These are phyloP conservation scores for Verticillium nonalfalfae DNA, from an alignment of 2,329 filamentous ascomycete species.

Conservation along the genomic window DNA sequence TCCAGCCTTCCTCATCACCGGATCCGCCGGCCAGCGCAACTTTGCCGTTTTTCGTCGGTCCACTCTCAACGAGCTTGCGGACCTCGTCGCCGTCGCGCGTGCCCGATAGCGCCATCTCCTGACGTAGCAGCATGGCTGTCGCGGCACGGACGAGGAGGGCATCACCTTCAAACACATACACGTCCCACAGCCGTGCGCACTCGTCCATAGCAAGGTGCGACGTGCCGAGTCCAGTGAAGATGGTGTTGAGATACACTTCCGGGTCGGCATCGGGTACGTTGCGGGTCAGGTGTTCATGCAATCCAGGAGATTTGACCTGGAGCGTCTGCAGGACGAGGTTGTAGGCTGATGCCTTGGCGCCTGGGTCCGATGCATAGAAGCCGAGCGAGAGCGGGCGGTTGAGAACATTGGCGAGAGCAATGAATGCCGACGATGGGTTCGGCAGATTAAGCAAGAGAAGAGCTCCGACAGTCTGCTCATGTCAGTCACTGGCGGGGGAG, in stretches of 20 bases:
- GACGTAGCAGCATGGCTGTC: slow-evolving; percentile 56
- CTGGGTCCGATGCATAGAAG: slow-evolving; percentile 65
- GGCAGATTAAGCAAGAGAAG: slow-evolving; percentile 67
- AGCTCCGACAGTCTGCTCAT: slow-evolving; percentile 59
- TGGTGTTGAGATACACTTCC: slow-evolving; percentile 48
- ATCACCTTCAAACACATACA: slow-evolving; percentile 79
- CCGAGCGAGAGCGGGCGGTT: slow-evolving; percentile 70
- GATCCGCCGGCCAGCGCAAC: slow-evolving; percentile 10
- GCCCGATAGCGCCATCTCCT: slow-evolving; percentile 45
- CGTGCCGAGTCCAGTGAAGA: slow-evolving; percentile 63
- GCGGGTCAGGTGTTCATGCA: slow-evolving; percentile 59
- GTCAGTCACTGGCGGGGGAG: slow-evolving; percentile 11
- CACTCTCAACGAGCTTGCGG: slow-evolving; percentile 25
- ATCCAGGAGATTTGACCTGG: slow-evolving; percentile 52
- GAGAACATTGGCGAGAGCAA: slow-evolving; percentile 68
- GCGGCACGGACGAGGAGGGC: slow-evolving; percentile 63
- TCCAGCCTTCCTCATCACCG: slow-evolving; percentile 24
- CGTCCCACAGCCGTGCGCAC: slow-evolving; percentile 70
- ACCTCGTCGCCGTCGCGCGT: slow-evolving; percentile 39
- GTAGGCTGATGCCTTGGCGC: slow-evolving; percentile 64
- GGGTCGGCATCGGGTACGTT: slow-evolving; percentile 37
- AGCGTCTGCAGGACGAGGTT: slow-evolving; percentile 63
- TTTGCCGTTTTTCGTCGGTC: slow-evolving; percentile 8
- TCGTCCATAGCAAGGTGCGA: slow-evolving; percentile 59
- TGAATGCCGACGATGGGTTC: slow-evolving; percentile 57